Base-by-base conservation (phyloP, 352 stramenopile species). In the Phytophthora hybrid region DNA sequence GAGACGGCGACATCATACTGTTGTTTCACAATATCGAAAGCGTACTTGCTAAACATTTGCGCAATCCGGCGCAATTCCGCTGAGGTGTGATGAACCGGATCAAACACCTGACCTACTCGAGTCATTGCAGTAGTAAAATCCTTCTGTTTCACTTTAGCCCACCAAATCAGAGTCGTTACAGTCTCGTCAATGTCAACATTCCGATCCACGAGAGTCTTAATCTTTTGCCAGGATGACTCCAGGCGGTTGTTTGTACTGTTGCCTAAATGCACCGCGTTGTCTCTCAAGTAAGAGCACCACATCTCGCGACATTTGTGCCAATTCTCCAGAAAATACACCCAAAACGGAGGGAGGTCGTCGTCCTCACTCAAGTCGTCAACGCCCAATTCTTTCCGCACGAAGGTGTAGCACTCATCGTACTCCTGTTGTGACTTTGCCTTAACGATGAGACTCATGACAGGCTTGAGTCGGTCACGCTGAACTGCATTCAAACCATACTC, bases 181-280 rank as follows among this genome's bases (percentile, higher is more conserved):
- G 29, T 59, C 16, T 59, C 60, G 18, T 66, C 46, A 13, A 66
- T 34, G 2, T 58, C 47, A 4, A 66, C 60, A 10, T 59, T 52
- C 1, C n/a, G 46, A 16, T 59, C 19, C 2, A 66, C 29, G 1
- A 59, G 19, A 1, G 60, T 51, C 18, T 66, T 66, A 0, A 66
- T 66, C 31, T 66, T 66, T 39, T 66, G 60, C 60, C 60, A 59
- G 0, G 46, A 66, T 1, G 60, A 66, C 32, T 66, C 32, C 2
- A 66, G 13, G 11, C 59, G 49, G 8, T 66, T 66, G 13, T 66
- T 66, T 4, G 46, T 39, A n/a, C 37, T 66, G 14, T 58, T 66
- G 10, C 46, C 29, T 1, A 66, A 9, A 51, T 66, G 46, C 0
- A 58, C 46, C 1, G 23, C 46, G 7, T 59, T 66, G 14, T 58